phyloP scores from a whole-genome alignment of 306 rosid genomes.

The Castanea mollissima region DNA sequence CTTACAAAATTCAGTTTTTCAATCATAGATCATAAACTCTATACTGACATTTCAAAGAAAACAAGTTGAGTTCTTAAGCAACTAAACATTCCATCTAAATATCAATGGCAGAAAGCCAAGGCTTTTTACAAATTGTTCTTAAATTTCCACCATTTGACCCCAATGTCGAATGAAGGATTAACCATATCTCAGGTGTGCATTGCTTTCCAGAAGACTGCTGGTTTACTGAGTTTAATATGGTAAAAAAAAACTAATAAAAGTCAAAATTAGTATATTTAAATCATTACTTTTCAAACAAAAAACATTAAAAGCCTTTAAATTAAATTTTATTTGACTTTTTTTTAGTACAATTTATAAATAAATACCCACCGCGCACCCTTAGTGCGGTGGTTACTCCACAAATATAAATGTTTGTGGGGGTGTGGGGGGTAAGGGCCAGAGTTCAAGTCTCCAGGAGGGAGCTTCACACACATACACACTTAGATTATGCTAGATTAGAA shows the following conservation, averaged over 20 bases:
- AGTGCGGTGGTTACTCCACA: no score
- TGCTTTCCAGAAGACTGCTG: background rate
- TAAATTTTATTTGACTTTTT: background rate
- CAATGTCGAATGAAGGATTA: background rate
- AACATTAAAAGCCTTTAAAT: background rate
- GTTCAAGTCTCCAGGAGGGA: no score
- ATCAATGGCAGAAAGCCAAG: background rate
- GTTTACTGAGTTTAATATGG: background rate
- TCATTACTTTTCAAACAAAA: no score
- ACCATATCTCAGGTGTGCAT: background rate
- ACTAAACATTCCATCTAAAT: background rate
- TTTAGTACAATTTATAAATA: background rate
- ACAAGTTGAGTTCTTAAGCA: background rate
- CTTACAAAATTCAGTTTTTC: background rate
- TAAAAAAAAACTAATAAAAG: background rate
- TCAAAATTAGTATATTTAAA: background rate
- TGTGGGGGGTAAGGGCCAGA: no score
- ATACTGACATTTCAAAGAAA: background rate
- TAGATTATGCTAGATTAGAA: no score
- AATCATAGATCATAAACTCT: background rate
- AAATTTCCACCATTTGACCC: background rate
- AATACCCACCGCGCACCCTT: background rate
- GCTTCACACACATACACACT: no score
- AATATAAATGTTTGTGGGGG: no score
- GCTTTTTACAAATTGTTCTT: background rate